Evolutionary conservation across 2,329 filamentous ascomycete species (phyloP).

Genomic region (Magnaporthiopsis poae): DNA sequence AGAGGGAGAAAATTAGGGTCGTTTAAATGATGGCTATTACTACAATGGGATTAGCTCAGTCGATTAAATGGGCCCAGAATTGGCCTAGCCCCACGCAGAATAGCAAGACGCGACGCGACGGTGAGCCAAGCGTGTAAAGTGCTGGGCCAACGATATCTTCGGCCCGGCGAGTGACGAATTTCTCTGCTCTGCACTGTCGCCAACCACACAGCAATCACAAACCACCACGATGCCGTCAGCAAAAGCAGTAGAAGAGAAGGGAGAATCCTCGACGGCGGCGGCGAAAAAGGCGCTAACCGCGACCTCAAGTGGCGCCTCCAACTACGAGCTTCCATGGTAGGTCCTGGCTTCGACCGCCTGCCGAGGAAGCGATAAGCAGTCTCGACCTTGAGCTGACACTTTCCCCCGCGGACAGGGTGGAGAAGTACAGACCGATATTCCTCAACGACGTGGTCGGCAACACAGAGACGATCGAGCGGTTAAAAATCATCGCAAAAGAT

Average conservation of each 20-base stretch:
- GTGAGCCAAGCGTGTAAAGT: slow-evolving; percentile 3
- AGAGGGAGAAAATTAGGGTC: neutral
- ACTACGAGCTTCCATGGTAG: slow-evolving; percentile 74
- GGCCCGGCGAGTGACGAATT: neutral
- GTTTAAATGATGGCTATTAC: neutral
- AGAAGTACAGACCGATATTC: slow-evolving; percentile 92
- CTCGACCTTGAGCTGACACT: slow-evolving; percentile 13
- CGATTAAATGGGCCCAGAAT: neutral
- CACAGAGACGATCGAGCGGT: slow-evolving; percentile 88
- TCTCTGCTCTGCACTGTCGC: neutral
- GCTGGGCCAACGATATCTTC: neutral
- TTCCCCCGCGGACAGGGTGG: slow-evolving; percentile 56
- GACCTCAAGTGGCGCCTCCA: slow-evolving; percentile 39
- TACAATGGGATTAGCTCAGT: neutral
- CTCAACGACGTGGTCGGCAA: slow-evolving; percentile 96
- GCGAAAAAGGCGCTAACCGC: slow-evolving; percentile 45
- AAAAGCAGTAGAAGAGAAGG: slow-evolving; percentile 37
- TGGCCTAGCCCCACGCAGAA: neutral
- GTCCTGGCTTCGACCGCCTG: slow-evolving; percentile 3
- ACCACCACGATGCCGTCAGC: slow-evolving; percentile 35
- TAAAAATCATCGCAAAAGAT: slow-evolving; percentile 97
- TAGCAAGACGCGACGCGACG: slow-evolving; percentile 6
- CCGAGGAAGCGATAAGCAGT: neutral
- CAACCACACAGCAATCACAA: neutral
- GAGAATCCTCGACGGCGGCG: slow-evolving; percentile 51